Base-by-base conservation (phyloP, 768 basidiomycete genomes). In the Agrocybe pediades region DNA sequence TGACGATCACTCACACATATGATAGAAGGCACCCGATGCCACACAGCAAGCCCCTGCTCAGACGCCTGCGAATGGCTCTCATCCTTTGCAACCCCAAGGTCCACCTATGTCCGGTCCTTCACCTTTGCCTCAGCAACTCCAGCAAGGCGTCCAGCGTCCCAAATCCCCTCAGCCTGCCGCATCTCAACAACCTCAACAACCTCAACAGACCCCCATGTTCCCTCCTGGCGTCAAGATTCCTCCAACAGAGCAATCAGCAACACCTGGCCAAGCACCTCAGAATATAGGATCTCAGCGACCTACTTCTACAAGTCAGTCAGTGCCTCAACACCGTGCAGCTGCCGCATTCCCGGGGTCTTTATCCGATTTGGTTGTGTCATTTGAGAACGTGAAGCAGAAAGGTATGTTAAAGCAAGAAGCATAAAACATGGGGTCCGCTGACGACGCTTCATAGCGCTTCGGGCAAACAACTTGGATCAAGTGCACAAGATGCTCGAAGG, bases 301-400 rank as follows among this genome's bases (percentile, higher is more conserved):
- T 19, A 68, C 83, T 19, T 84, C 86, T 19, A 74, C 80, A 46
- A 65, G 77, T 25, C 79, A 79, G 54, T 79, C 77, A 52, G 68
- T 72, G 21, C 71, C 69, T 23, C 71, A 68, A 33, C 71, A 69
- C 50, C 77, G 76, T 29, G 51, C 59, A 11, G 61, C 64, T 65
- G 77, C 76, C 20, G 83, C 83, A 19, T 87, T 88, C 80, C 94
- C 92, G 16, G 91, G 87, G 51, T 92, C 87, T 23, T 68, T 99
- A 66, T 92, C 92, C 9, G 96, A 98, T 66, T 78, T 99, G 49
- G 95, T 98, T 36, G 85, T 89, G 19, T 94, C 92, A 36, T 98
- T 98, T 65, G 96, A 98, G 75, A 89, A 81, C 42, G 94, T 96
- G 41, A 98, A 98, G 74, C 94, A 96, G 77, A 95, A 97, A 69